These are phyloP conservation scores for Chamaenerion angustifolium DNA, from an alignment of 345 rosid genomes.

Conservation along the genomic window DNA sequence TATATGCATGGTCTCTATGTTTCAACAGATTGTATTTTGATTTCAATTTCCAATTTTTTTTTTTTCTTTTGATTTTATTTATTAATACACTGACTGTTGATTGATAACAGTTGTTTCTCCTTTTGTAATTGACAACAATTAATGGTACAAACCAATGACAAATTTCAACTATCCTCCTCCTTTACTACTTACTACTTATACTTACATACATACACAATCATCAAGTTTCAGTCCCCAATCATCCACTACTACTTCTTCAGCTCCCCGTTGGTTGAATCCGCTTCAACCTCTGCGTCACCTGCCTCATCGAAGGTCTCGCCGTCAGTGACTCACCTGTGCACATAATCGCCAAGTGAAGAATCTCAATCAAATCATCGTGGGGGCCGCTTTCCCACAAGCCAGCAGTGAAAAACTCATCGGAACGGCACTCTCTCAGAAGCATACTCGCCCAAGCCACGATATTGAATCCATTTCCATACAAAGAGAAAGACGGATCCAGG, in stretches of 20 bases:
- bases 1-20: too few species aligned
- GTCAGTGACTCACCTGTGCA: conserved; percentile 37
- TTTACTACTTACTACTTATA: too few species aligned
- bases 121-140: too few species aligned
- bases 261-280: conserved; percentile 31
- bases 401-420: conserved; percentile 24
- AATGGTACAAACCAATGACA: too few species aligned
- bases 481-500: conserved; percentile 37
- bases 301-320: conserved; percentile 41
- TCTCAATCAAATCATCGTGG: conserved; percentile 27
- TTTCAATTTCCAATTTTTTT: too few species aligned
- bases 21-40: too few species aligned
- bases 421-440: conserved; percentile 26
- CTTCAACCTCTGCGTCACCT: conserved; percentile 31
- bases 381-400: conserved; percentile 41
- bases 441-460: conserved; percentile 39
- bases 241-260: conserved; percentile 8
- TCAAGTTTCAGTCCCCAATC: too few species aligned
- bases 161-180: too few species aligned
- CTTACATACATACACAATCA: too few species aligned
- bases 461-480: conserved; percentile 36
- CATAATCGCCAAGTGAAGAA: conserved; percentile 25
- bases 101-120: too few species aligned
- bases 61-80: too few species aligned
- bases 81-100: too few species aligned